These are phyloP conservation scores for Pythium dissimile DNA, from an alignment of 352 stramenopile genomes.

Conservation along the genomic window DNA sequence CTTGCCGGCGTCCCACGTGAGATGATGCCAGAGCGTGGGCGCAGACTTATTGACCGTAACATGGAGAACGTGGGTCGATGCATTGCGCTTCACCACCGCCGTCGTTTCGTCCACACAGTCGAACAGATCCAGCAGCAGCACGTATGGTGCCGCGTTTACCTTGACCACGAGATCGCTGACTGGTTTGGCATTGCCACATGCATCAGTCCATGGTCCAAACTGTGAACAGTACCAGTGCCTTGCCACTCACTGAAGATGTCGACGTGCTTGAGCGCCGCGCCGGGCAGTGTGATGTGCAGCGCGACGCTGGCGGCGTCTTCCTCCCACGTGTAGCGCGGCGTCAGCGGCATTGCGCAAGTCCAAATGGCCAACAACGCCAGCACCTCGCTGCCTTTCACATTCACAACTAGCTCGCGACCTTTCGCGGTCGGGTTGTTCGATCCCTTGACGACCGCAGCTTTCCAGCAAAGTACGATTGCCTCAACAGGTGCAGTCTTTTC, in stretches of 20 bases:
- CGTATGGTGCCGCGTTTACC: conserved; percentile 71
- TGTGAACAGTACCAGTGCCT: too few species aligned
- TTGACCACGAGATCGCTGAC: conserved; percentile 81
- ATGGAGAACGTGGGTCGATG: conserved; percentile 34
- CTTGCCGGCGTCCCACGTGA: conserved; percentile 41
- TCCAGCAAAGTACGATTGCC: neutral
- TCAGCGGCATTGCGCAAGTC: conserved; percentile 57
- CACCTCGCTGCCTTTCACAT: too few species aligned
- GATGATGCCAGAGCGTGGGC: conserved; percentile 36
- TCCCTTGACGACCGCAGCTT: neutral
- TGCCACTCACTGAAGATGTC: conserved; percentile 68
- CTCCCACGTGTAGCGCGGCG: conserved; percentile 62
- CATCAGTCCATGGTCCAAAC: too few species aligned
- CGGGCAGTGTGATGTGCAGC: conserved; percentile 51
- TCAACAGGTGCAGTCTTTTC: too few species aligned
- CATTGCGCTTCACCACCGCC: conserved; percentile 41
- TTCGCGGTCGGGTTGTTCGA: neutral
- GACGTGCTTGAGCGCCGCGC: conserved; percentile 37
- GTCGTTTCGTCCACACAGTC: conserved; percentile 52
- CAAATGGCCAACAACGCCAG: too few species aligned
- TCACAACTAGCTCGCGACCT: neutral
- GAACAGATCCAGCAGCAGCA: conserved; percentile 68
- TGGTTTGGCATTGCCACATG: too few species aligned
- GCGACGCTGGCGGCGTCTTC: conserved; percentile 46
- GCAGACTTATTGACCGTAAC: conserved; percentile 49